phyloP scores from a whole-genome alignment of 805 yeast genomes.

The Nakazawaea holstii region DNA sequence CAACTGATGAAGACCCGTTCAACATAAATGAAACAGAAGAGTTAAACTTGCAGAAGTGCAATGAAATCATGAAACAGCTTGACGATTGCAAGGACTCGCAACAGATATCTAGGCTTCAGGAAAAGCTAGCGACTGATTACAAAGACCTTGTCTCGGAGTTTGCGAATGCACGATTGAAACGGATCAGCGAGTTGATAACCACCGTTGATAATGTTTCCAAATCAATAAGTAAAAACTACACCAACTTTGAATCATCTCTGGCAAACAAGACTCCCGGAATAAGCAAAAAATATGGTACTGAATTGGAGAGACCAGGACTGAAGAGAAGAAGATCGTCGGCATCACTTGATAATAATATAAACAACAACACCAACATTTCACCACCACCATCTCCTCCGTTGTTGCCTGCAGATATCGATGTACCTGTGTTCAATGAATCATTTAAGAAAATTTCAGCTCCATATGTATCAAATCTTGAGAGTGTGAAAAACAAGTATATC shows the following conservation, averaged over 20 bases:
- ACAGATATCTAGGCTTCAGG: conserved; percentile 17
- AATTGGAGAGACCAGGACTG: conserved; percentile 1
- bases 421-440: conserved; percentile 18
- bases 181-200: conserved; percentile 27
- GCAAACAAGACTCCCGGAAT: conserved; percentile 14
- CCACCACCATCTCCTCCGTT: conserved; percentile 14
- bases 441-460: conserved; percentile 16
- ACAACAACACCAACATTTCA: not conserved
- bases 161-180: conserved; percentile 21
- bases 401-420: conserved; percentile 11
- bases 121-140: conserved; percentile 25
- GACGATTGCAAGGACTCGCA: not conserved
- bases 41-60: not conserved
- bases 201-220: conserved; percentile 25
- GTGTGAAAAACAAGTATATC: conserved; percentile 12
- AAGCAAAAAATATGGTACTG: conserved; percentile 13
- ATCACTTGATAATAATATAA: not conserved
- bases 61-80: not conserved
- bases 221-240: conserved; percentile 17
- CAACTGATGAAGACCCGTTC: too few species aligned
- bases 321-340: not conserved
- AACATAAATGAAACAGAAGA: not conserved
- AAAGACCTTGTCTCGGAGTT: conserved; percentile 24
- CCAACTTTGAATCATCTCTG: conserved; percentile 14
- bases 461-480: conserved; percentile 10